A percentile compares a stretch with the other conserved stretches of the same genome.
Evolutionary conservation across 306 rosid genomes (phyloP).

Genomic region (Rosa chinensis): DNA sequence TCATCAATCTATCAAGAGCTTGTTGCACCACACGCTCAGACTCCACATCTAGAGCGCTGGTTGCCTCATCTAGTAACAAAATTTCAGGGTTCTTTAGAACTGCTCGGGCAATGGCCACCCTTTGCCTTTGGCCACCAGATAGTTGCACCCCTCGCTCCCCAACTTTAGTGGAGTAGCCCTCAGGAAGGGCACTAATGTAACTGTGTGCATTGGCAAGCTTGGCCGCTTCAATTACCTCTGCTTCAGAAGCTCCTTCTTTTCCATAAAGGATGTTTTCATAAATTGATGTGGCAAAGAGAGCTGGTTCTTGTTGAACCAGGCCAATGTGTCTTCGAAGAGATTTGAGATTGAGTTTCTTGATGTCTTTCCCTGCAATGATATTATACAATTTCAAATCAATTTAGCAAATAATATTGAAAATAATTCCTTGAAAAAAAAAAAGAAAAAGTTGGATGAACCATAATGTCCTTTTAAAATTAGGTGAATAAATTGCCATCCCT

Average conservation of each 20-base stretch:
- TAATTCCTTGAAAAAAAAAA: neutral
- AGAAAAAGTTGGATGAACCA: neutral
- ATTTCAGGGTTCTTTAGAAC: conserved; percentile 83
- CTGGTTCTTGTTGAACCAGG: conserved; percentile 95
- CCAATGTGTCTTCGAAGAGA: conserved; percentile 85
- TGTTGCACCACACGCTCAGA: conserved; percentile 86
- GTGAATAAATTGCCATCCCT: neutral
- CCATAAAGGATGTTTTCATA: conserved; percentile 84
- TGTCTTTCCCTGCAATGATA: conserved; percentile 72
- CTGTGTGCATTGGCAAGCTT: conserved; percentile 87
- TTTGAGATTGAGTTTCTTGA: conserved; percentile 63
- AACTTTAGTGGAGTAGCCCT: conserved; percentile 89
- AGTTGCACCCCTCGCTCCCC: conserved; percentile 95
- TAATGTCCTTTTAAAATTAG: neutral
- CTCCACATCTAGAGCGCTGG: conserved; percentile 86
- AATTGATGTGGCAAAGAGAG: conserved; percentile 85
- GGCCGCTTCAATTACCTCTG: conserved; percentile 86
- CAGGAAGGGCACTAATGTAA: conserved; percentile 84
- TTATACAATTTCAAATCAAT: conserved; percentile 13
- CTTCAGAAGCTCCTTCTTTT: conserved; percentile 80
- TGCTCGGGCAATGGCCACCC: conserved; percentile 93
- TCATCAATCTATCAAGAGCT: conserved; percentile 80
- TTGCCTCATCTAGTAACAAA: conserved; percentile 83
- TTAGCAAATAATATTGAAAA: neutral
- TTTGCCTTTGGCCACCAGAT: conserved; percentile 88